A percentile compares a stretch with the other conserved stretches of the same genome.
Conservation (phyloP, 225 moss, liverwort and hornwort species). For the Asterella californica region DNA sequence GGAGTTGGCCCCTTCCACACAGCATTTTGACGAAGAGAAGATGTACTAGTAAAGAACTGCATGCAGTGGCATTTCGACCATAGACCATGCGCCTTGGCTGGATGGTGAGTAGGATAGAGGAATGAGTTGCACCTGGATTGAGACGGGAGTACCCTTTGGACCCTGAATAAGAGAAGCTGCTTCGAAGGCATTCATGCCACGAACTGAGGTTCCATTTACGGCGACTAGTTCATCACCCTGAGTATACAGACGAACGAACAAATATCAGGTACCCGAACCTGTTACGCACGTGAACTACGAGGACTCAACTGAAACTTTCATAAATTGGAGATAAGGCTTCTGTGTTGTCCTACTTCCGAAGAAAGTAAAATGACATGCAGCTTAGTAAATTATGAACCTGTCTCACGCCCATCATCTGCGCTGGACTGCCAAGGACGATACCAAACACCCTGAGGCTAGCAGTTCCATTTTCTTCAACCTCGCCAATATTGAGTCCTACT, state of each 20-base stretch:
- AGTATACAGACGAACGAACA: neutral
- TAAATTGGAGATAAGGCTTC: too few relatives aligned
- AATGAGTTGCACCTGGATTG: slow-evolving; percentile 55
- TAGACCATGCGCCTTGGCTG: neutral
- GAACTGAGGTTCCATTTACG: slow-evolving; percentile 65
- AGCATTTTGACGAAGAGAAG: neutral
- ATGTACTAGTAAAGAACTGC: neutral
- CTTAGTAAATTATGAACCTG: slow-evolving; percentile 43
- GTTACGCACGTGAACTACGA: neutral
- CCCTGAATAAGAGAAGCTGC: slow-evolving; percentile 92
- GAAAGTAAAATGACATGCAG: neutral
- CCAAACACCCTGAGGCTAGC: slow-evolving; percentile 67
- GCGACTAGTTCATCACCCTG: slow-evolving; percentile 85
- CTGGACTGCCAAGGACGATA: slow-evolving; percentile 85
- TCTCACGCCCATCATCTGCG: slow-evolving; percentile 70
- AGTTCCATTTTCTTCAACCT: slow-evolving; percentile 48
- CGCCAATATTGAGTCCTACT: slow-evolving; percentile 86
- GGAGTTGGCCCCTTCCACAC: neutral
- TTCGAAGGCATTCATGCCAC: slow-evolving; percentile 73
- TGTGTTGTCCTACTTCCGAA: too few relatives aligned
- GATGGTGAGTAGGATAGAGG: slow-evolving; percentile 8
- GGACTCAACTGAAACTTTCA: neutral
- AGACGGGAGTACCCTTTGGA: slow-evolving; percentile 77
- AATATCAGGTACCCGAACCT: neutral
- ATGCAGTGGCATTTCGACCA: neutral